phyloP scores from a whole-genome alignment of 495 filamentous ascomycete species.

The Aspergillus campestris region DNA sequence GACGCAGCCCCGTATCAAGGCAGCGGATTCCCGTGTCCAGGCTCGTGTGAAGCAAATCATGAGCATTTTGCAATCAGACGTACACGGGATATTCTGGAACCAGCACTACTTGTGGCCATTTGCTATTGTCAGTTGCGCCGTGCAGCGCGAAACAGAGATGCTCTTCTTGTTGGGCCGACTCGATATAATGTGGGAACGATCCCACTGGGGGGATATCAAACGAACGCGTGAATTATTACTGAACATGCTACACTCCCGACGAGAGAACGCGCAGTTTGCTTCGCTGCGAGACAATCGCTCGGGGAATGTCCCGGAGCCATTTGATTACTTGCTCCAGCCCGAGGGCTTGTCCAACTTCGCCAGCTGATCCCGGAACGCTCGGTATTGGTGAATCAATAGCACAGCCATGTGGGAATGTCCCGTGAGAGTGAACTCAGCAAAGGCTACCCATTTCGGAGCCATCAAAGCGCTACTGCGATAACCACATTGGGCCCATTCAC shows the following conservation, averaged over 20 bases:
- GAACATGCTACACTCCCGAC: neutral
- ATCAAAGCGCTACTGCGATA: too few species aligned
- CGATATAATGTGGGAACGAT: neutral
- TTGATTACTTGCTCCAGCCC: neutral
- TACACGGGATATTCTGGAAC: conserved; percentile 1
- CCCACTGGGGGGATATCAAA: conserved; percentile 2
- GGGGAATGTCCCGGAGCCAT: neutral
- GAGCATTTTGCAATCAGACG: neutral
- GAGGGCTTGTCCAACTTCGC: neutral
- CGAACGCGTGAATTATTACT: neutral
- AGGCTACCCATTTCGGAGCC: too few species aligned
- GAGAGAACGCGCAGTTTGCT: neutral
- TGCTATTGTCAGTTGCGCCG: neutral
- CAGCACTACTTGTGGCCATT: conserved; percentile 3
- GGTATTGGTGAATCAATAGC: too few species aligned
- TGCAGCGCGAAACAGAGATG: neutral
- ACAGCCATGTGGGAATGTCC: neutral
- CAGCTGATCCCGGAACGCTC: neutral
- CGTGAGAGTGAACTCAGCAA: too few species aligned
- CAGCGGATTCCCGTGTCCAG: neutral
- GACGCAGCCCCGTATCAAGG: neutral
- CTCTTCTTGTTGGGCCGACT: neutral
- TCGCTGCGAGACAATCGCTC: neutral
- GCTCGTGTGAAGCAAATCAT: neutral
- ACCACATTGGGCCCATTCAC: too few species aligned